Base-by-base conservation (phyloP, 2,329 filamentous ascomycete genomes). In the Furcasterigmium sp. region DNA sequence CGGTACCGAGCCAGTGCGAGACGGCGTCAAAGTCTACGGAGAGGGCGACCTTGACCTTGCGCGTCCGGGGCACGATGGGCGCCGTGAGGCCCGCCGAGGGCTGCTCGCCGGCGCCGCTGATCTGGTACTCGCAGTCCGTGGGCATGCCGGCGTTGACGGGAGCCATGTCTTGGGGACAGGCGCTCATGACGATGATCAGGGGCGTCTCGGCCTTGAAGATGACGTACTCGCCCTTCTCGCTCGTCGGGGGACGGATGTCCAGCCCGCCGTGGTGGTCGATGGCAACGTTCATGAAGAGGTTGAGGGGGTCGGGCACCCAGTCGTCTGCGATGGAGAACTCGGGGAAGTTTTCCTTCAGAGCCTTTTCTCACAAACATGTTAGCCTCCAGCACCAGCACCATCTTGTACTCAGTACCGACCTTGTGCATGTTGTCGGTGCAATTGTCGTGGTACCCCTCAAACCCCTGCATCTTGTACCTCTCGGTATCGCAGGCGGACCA, bases 1-100 rank as follows among this genome's bases (percentile, higher is more conserved):
- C 70, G 4, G 73, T 76, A n/a, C 75, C 75, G 3, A 76, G 61
- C 68, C 68, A 77, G 41, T 69, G 69, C 2, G 70, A 72, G 5
- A 78, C 62, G 14, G 74, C 74, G 46, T 78, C 75, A 49, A 78
- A 77, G 53, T 78, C 74, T 23, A 67, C 54, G 6, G 54, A 62
- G 17, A 60, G 45, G n/a, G 54, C 54, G 14, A 60, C 46, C 37
- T 56, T 53, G 30, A 61, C 56, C 14, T 46, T 53, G 3, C 48
- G 51, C 13, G 44, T 26, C 23, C 23, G 7, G 7, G 23, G 23
- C 7, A 11, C 23, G 23, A 26, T 26, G 7, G 23, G 23, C 23
- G 7, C 11, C 23, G 23, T 26, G 23, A 26, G 23, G 23, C 7
- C 11, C 23, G 11, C 7, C 23, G 23, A 26, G 7, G 23, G 7